phyloP scores from a whole-genome alignment of 176 grass and related monocot species.

The Aegilops speltoides region DNA sequence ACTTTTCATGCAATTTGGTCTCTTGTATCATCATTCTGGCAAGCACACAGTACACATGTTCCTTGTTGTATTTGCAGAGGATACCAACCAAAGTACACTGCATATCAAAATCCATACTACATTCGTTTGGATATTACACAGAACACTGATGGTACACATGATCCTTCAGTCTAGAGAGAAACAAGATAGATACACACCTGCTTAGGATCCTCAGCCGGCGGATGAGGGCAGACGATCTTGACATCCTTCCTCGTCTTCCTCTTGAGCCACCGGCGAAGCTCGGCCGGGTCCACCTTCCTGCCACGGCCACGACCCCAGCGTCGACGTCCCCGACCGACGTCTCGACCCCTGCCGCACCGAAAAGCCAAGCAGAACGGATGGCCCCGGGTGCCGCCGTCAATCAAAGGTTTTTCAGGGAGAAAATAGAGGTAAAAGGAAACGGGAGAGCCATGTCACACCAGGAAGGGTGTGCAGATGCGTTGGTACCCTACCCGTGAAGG shows the following conservation, averaged over 20 bases:
- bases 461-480: not conserved
- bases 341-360: not conserved
- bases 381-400: not conserved
- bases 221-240: constrained; percentile 23
- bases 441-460: too few species aligned
- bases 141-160: too few species aligned
- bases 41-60: too few species aligned
- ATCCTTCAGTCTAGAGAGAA: too few species aligned
- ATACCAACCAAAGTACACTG: not conserved
- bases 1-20: not conserved
- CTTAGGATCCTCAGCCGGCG: not conserved
- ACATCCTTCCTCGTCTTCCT: constrained; percentile 37
- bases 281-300: constrained; percentile 26
- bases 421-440: not conserved
- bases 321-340: constrained; percentile 22
- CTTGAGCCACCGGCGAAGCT: constrained; percentile 40
- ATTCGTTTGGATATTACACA: not conserved
- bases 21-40: not conserved
- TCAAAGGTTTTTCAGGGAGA: not conserved
- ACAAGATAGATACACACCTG: constrained; percentile 30
- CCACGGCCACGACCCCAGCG: constrained; percentile 20
- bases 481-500: not conserved
- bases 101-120: not conserved
- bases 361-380: not conserved
- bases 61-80: too few species aligned